A percentile compares a stretch with the other conserved stretches of the same genome.
phyloP scores from a whole-genome alignment of 371 early-diverging fungal genomes.

The Mucor piriformis region DNA sequence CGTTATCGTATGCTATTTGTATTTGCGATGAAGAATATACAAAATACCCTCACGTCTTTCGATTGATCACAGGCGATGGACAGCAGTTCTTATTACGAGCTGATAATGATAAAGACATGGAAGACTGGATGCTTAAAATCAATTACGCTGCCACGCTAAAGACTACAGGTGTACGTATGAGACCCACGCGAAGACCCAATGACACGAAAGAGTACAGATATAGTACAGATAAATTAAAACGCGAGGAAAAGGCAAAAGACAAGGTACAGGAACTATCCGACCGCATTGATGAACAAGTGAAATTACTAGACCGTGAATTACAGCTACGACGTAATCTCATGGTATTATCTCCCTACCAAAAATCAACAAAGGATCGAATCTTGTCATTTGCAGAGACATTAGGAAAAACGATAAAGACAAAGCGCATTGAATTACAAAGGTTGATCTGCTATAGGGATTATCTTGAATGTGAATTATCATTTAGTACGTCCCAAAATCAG shows the following conservation, averaged over 20 bases:
- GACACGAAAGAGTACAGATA: constrained; percentile 23
- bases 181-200: constrained; percentile 31
- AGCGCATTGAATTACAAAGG: constrained; percentile 62
- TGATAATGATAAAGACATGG: constrained; percentile 66
- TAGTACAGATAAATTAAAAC: constrained; percentile 23
- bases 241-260: constrained; percentile 27
- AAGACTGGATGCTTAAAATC: constrained; percentile 82
- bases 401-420: constrained; percentile 55
- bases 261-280: constrained; percentile 30
- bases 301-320: constrained; percentile 51
- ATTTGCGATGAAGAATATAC: constrained; percentile 72
- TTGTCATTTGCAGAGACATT: constrained; percentile 57
- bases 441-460: constrained; percentile 74
- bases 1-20: constrained; percentile 69
- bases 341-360: constrained; percentile 68
- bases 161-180: constrained; percentile 61
- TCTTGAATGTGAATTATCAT: constrained; percentile 63
- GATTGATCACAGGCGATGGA: constrained; percentile 70
- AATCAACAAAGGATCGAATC: constrained; percentile 62
- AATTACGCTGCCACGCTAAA: constrained; percentile 82
- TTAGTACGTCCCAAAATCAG: constrained; percentile 23
- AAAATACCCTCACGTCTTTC: constrained; percentile 78
- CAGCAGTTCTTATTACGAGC: constrained; percentile 74
- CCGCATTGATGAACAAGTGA: constrained; percentile 43
- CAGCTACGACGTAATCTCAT: constrained; percentile 66